Evolutionary conservation across 768 basidiomycete species (phyloP).

Genomic region (Coprinopsis marcescibilis): DNA sequence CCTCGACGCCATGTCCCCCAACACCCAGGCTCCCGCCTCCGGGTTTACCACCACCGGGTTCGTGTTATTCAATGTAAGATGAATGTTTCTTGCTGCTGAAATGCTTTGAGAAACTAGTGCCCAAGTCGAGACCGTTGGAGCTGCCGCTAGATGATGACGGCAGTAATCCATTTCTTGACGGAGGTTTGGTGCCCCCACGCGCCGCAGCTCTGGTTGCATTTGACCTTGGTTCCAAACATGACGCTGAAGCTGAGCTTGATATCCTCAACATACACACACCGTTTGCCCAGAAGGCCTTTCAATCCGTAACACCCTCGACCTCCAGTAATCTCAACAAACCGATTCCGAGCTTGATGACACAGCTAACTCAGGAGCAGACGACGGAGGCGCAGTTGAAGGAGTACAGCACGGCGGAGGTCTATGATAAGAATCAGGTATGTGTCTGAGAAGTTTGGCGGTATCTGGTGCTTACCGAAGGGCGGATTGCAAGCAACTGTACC

Average conservation of each 20-base stretch:
- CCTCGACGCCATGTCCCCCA: background rate
- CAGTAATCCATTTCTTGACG: no score
- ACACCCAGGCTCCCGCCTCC: background rate
- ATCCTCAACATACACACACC: background rate
- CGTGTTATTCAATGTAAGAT: background rate
- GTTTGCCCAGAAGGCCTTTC: background rate
- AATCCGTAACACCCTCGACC: background rate
- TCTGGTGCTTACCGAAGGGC: background rate
- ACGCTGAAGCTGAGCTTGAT: background rate
- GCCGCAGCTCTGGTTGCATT: background rate
- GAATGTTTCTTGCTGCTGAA: background rate
- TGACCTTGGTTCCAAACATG: background rate
- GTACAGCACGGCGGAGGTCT: background rate
- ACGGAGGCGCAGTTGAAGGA: background rate
- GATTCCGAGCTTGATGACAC: background rate
- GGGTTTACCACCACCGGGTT: background rate
- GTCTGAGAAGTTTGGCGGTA: background rate
- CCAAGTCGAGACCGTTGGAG: background rate
- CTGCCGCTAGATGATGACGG: background rate
- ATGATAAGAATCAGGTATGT: slow-evolving; percentile 1
- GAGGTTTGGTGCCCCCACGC: background rate
- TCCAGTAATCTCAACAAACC: background rate
- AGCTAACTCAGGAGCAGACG: background rate
- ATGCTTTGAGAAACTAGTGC: background rate
- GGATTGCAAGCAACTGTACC: slow-evolving; percentile 22